Evolutionary conservation across 176 grass and related monocot genomes (phyloP).

Genomic region (Eleusine coracana): DNA sequence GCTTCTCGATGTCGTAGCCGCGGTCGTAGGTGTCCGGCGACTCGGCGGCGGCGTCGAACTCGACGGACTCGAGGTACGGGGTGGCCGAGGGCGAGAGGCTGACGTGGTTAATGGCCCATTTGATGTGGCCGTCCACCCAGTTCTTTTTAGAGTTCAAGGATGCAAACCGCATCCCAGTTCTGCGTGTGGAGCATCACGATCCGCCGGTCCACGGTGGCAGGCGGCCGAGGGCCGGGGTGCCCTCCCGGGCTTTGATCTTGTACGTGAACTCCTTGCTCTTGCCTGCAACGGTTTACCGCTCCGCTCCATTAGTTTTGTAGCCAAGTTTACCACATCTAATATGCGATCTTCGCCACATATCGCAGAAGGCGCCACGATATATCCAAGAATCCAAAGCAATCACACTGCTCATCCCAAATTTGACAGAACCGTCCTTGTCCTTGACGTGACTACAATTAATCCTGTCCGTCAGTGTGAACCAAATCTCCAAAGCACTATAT

Average conservation of each 20-base stretch:
- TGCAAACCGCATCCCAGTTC: constrained; percentile 20
- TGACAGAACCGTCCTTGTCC: no score
- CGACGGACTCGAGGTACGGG: constrained; percentile 35
- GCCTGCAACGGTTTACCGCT: no score
- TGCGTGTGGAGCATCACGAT: constrained; percentile 83
- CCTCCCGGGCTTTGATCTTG: constrained; percentile 33
- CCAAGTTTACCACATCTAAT: no score
- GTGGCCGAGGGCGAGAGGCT: constrained; percentile 29
- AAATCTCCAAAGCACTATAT: no score
- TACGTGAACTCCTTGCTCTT: constrained; percentile 69
- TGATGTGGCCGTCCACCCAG: neutral
- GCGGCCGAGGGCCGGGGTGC: neutral
- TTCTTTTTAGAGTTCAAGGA: no score
- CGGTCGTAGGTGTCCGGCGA: neutral
- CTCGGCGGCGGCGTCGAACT: constrained; percentile 4
- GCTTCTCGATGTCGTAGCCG: constrained; percentile 12
- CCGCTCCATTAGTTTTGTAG: no score
- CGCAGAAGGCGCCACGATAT: no score
- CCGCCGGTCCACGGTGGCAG: constrained; percentile 40
- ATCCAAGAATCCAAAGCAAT: no score
- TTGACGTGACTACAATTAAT: no score
- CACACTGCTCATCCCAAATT: no score
- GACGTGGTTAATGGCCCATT: constrained; percentile 45
- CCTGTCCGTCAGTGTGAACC: no score
- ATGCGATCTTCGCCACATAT: no score